Evolutionary conservation across 805 yeast genomes (phyloP).

Genomic region (Yamadazyma sp.): DNA sequence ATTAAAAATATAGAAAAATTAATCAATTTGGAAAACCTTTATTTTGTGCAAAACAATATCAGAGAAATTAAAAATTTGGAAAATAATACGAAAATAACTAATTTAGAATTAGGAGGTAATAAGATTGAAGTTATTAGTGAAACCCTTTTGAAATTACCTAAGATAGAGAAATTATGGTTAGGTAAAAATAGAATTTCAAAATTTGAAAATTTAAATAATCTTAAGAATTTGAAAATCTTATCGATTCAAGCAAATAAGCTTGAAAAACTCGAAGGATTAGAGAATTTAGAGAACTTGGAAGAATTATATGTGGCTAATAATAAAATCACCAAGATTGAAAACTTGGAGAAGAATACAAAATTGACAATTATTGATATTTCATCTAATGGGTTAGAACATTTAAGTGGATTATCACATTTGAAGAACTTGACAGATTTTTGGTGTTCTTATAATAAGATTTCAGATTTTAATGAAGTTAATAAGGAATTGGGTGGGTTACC

Average conservation of each 20-base stretch:
- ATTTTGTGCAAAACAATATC: constrained; percentile 87
- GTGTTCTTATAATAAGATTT: constrained; percentile 79
- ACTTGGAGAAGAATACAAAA: constrained; percentile 65
- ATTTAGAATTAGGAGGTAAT: constrained; percentile 91
- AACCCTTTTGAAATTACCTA: constrained; percentile 51
- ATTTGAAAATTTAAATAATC: constrained; percentile 57
- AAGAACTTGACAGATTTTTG: constrained; percentile 82
- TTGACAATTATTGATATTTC: constrained; percentile 79
- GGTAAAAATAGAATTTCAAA: constrained; percentile 78
- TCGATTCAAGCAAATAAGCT: constrained; percentile 88
- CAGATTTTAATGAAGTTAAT: constrained; percentile 66
- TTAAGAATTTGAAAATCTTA: constrained; percentile 65
- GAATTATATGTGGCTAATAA: constrained; percentile 89
- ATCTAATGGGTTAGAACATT: constrained; percentile 58
- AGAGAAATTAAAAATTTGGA: constrained; percentile 65
- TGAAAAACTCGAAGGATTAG: constrained; percentile 77
- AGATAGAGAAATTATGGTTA: constrained; percentile 79
- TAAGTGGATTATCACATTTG: constrained; percentile 67
- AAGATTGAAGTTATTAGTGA: constrained; percentile 55
- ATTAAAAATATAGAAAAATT: constrained; percentile 74
- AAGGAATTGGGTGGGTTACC: constrained; percentile 60
- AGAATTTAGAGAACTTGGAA: constrained; percentile 64
- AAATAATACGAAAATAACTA: constrained; percentile 52
- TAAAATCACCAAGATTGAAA: constrained; percentile 70
- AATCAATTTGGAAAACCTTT: constrained; percentile 61